Base-by-base conservation (phyloP, 257 asterid species). In the Voacanga thouarsii region DNA sequence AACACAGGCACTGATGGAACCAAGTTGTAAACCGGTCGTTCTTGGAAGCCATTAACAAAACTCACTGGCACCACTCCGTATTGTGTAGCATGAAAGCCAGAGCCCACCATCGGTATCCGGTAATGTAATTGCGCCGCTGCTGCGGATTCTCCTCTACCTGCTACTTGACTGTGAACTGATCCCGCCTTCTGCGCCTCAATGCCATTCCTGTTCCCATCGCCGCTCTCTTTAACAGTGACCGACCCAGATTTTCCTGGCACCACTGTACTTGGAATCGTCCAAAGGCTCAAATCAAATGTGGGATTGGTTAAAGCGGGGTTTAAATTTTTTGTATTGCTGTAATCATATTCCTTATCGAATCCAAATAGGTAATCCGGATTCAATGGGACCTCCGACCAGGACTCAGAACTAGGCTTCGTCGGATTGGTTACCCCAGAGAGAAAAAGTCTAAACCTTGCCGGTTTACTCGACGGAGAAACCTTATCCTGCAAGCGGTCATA, bases 361-460 rank as follows among this genome's bases (percentile, higher is more conserved):
- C 98, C 98, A 89, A 93, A 93, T 33, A 93, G 78, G 39, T 88
- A 91, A 77, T 93, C 98, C 86, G 97, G 97, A 73, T 90, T 90
- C 51, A 77, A 21, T 4, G 76, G 66, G n/a, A 75, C 26, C 2
- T 47, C 85, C 56, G 84, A 82, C 8, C 78, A 79, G 80, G 69
- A 1, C 18, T 59, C 75, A 33, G 41, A 63, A 15, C 28, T 82
- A 72, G 78, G 83, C 45, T 83, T 85, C 30, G 30, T 69, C 61
- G 71, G 53, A n/a, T 79, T 76, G 45, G 28, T 69, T 18, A 28
- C 60, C 12, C 85, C 82, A 63, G 86, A 89, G 55, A 94, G 45
- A 79, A 94, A 92, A 19, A 94, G 83, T 68, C 97, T 90, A 43
- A 94, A 81, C 79, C 94, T 83, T 7, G 86, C 78, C 4, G 90